Evolutionary conservation across 75 land plant species (phyloP).

Genomic region (Sequoiadendron giganteum): DNA sequence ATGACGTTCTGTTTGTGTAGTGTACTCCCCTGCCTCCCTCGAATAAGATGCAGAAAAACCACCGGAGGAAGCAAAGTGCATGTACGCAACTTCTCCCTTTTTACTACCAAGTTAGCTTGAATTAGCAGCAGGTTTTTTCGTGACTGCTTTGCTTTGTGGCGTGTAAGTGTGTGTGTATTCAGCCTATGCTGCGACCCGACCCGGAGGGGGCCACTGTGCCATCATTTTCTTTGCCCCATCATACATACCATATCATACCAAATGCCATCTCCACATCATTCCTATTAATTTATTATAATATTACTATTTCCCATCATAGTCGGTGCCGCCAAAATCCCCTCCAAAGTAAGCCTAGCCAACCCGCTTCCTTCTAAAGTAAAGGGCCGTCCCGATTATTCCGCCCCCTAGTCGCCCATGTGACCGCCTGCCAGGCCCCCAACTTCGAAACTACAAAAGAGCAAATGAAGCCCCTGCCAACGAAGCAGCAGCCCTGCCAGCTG

Average conservation of each 20-base stretch:
- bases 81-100: not conserved
- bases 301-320: not conserved
- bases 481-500: constrained; percentile 5
- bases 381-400: not conserved
- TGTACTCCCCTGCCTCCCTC: not conserved
- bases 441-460: not conserved
- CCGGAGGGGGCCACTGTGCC: constrained; percentile 2
- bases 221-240: not conserved
- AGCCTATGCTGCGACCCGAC: not conserved
- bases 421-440: not conserved
- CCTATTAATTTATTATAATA: not conserved
- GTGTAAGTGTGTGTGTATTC: not conserved
- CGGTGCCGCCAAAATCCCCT: constrained; percentile 9
- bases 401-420: not conserved
- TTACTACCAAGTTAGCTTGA: not conserved
- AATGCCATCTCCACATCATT: not conserved
- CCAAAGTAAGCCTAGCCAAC: not conserved
- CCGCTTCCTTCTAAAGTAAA: not conserved
- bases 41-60: constrained; percentile 4
- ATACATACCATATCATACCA: not conserved
- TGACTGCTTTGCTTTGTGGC: not conserved
- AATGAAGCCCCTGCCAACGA: not conserved
- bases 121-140: not conserved
- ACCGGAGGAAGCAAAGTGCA: constrained; percentile 5
- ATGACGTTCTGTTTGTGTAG: not conserved